Percentiles rank a stretch among this genome's conserved stretches.
Evolutionary conservation across 2,329 filamentous ascomycete genomes (phyloP).

Genomic region (Aspergillus neotritici): DNA sequence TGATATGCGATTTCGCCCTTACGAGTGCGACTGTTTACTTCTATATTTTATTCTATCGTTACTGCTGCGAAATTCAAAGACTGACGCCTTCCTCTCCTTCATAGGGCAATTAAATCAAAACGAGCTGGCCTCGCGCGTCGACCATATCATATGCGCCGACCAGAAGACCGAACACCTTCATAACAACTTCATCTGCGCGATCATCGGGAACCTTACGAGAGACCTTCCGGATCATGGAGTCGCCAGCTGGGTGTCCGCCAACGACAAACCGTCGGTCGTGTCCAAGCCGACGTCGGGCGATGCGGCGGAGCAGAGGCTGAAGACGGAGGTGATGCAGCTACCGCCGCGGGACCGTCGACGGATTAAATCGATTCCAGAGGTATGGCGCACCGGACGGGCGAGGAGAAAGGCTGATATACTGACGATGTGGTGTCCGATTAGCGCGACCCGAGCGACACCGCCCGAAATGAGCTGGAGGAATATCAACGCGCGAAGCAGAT

Average conservation of each 20-base stretch:
- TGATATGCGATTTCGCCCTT: constrained; percentile 1
- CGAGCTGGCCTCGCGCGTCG: constrained; percentile 53
- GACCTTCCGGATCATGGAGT: constrained; percentile 59
- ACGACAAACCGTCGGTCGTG: constrained; percentile 47
- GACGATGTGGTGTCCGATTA: constrained; percentile 13
- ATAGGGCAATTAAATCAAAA: constrained; percentile 56
- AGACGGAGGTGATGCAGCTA: constrained; percentile 59
- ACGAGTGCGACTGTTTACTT: not conserved
- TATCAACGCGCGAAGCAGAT: constrained; percentile 44
- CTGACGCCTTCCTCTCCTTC: constrained; percentile 17
- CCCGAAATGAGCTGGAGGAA: constrained; percentile 35
- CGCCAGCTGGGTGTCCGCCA: constrained; percentile 59
- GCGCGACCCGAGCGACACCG: constrained; percentile 32
- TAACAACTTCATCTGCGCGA: constrained; percentile 56
- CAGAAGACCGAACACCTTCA: constrained; percentile 54
- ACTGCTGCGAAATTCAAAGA: not conserved
- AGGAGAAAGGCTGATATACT: constrained; percentile 2
- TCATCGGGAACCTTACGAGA: constrained; percentile 54
- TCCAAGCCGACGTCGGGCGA: constrained; percentile 52
- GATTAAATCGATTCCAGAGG: constrained; percentile 50
- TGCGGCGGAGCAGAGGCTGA: constrained; percentile 57
- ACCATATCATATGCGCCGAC: constrained; percentile 50
- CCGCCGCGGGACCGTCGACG: constrained; percentile 55
- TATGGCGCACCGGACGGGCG: constrained; percentile 20
- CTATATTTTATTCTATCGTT: not conserved